A percentile compares a stretch with the other conserved stretches of the same genome.
Evolutionary conservation across 176 grass and related monocot species (phyloP).

Genomic region (Ensete ventricosum): DNA sequence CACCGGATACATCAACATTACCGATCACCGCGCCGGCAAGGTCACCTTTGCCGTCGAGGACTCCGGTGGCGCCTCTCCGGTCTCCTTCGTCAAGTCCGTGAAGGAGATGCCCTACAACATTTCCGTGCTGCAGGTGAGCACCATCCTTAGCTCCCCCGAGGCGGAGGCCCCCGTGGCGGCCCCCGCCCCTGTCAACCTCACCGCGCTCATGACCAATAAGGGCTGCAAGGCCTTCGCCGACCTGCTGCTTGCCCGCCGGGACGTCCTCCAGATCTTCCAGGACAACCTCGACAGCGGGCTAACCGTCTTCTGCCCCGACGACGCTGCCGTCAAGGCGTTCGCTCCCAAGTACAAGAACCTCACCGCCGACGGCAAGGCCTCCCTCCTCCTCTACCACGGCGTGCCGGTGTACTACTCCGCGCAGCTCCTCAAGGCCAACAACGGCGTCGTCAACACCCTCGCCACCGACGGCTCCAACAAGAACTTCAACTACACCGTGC

Average conservation of each 20-base stretch:
- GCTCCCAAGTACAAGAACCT: slow-evolving; percentile 18
- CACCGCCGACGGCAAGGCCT: slow-evolving; percentile 4
- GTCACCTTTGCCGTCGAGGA: slow-evolving; percentile 48
- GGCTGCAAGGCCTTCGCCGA: slow-evolving; percentile 15
- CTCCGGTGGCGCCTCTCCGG: slow-evolving; percentile 22
- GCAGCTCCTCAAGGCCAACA: slow-evolving; percentile 16
- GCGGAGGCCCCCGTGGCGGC: slow-evolving; percentile 15
- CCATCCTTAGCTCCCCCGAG: slow-evolving; percentile 29
- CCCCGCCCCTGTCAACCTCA: slow-evolving; percentile 9
- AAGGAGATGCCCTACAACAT: slow-evolving; percentile 57
- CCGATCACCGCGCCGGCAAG: slow-evolving; percentile 46
- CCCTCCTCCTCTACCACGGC: slow-evolving; percentile 19
- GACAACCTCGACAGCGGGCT: slow-evolving; percentile 9
- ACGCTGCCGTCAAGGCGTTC: slow-evolving; percentile 14
- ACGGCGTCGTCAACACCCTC: slow-evolving; percentile 4
- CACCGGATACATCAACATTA: slow-evolving; percentile 73
- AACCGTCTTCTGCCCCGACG: slow-evolving; percentile 16
- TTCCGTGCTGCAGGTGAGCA: slow-evolving; percentile 45
- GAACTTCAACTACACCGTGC: slow-evolving; percentile 3
- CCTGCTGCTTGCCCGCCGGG: not conserved
- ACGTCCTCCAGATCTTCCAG: slow-evolving; percentile 4
- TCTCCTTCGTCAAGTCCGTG: slow-evolving; percentile 44
- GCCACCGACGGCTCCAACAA: slow-evolving; percentile 3
- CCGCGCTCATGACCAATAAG: slow-evolving; percentile 11
- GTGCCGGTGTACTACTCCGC: slow-evolving; percentile 5